Conservation (phyloP, 179 eudicot species). For the Silene noctiflora region DNA sequence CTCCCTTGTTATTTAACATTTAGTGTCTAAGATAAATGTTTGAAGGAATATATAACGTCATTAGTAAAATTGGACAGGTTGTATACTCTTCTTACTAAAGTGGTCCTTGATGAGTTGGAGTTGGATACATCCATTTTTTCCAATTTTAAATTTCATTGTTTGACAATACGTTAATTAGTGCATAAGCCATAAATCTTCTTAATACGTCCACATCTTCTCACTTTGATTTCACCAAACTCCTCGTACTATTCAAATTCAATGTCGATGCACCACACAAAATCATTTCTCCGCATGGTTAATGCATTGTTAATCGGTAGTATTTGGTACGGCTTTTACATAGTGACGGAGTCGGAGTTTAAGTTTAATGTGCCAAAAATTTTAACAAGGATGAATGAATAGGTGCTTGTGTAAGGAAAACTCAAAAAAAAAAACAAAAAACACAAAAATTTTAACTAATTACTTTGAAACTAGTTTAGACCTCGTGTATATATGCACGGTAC, state of each 20-base stretch:
- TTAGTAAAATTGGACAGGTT: neutral
- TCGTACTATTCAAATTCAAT: neutral
- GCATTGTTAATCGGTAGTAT: no score
- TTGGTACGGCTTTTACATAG: neutral
- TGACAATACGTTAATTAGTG: slow-evolving; percentile 2
- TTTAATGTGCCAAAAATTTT: no score
- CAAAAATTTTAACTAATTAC: no score
- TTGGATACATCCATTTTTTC: slow-evolving; percentile 12
- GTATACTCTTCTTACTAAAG: neutral
- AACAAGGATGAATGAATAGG: no score
- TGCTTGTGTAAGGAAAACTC: no score
- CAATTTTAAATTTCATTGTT: slow-evolving; percentile 12
- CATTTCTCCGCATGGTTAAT: no score
- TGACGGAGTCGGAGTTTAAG: no score
- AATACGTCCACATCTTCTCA: neutral
- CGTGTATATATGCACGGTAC: no score
- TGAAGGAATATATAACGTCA: neutral
- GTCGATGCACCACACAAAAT: neutral
- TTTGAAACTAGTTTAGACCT: no score
- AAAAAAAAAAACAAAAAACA: no score
- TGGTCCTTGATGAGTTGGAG: slow-evolving; percentile 21
- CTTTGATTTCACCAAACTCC: neutral
- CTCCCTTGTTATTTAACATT: neutral
- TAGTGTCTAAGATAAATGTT: neutral
- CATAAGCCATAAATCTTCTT: neutral